These are phyloP conservation scores for Coemansia sp. DNA, from an alignment of 192 early-diverging fungal genomes.

Conservation along the genomic window DNA sequence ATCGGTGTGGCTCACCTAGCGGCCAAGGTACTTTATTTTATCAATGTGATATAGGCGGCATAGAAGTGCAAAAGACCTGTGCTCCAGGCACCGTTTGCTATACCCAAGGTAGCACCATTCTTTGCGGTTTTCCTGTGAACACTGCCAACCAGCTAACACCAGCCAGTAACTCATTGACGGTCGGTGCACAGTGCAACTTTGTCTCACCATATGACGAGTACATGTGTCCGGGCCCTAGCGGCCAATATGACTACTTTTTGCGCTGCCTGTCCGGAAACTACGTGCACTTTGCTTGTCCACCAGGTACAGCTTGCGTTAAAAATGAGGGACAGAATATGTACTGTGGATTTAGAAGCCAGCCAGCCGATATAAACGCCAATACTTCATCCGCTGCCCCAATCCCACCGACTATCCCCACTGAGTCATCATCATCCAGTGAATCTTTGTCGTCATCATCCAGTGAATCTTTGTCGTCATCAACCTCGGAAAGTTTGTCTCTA, in stretches of 20 bases:
- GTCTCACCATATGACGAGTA: slow-evolving; percentile 46
- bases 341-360: slow-evolving; percentile 24
- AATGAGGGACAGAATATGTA: slow-evolving; percentile 46
- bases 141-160: slow-evolving; percentile 27
- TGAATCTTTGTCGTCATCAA: not conserved
- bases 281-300: slow-evolving; percentile 44
- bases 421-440: not conserved
- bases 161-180: slow-evolving; percentile 17
- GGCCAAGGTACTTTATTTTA: slow-evolving; percentile 38
- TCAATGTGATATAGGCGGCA: slow-evolving; percentile 40
- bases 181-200: slow-evolving; percentile 39
- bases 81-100: slow-evolving; percentile 54
- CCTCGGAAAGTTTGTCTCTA: not conserved
- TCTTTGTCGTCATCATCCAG: not conserved
- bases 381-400: not conserved
- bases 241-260: slow-evolving; percentile 40
- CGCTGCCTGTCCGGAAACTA: slow-evolving; percentile 49
- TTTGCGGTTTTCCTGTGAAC: slow-evolving; percentile 42
- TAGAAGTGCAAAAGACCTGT: slow-evolving; percentile 39
- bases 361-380: slow-evolving; percentile 1
- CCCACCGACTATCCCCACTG: not conserved
- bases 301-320: slow-evolving; percentile 50
- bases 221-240: slow-evolving; percentile 45
- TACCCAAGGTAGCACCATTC: slow-evolving; percentile 43
- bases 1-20: slow-evolving; percentile 36